Conservation (phyloP, 1,284 basidiomycete genomes). For the Cryptococcus sp. region DNA sequence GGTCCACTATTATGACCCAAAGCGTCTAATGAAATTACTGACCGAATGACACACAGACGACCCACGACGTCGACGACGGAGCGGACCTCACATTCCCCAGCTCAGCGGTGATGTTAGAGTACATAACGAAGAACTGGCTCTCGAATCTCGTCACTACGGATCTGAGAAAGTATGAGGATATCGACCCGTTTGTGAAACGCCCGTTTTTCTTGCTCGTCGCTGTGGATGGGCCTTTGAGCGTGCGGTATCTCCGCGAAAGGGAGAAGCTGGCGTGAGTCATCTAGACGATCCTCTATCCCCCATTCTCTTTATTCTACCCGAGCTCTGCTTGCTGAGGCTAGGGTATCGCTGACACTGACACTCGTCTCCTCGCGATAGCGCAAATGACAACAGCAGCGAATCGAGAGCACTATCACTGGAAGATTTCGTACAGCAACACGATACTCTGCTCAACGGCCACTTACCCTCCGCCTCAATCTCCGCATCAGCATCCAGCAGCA, state of each 20-base stretch:
- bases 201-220: slow-evolving; percentile 87
- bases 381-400: background rate
- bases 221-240: slow-evolving; percentile 79
- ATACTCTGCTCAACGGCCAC: slow-evolving; percentile 56
- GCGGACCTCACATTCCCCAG: slow-evolving; percentile 56
- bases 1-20: background rate
- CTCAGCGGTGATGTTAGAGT: slow-evolving; percentile 66
- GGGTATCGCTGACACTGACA: background rate
- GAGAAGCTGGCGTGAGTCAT: slow-evolving; percentile 56
- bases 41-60: background rate
- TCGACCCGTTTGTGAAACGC: slow-evolving; percentile 75
- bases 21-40: background rate
- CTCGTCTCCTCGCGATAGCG: too few relatives aligned
- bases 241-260: slow-evolving; percentile 55
- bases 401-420: slow-evolving; percentile 60
- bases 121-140: slow-evolving; percentile 82
- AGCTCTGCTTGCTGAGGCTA: background rate
- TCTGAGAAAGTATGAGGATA: slow-evolving; percentile 60
- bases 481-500: slow-evolving; percentile 16
- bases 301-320: background rate
- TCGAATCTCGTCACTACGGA: slow-evolving; percentile 78
- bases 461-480: slow-evolving; percentile 20
- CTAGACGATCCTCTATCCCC: background rate
- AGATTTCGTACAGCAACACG: slow-evolving; percentile 67
- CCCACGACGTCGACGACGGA: background rate